Percentiles rank a stretch among this genome's conserved stretches.
These are phyloP conservation scores for Prunus yedoensis DNA, from an alignment of 331 rosid genomes.

Conservation along the genomic window DNA sequence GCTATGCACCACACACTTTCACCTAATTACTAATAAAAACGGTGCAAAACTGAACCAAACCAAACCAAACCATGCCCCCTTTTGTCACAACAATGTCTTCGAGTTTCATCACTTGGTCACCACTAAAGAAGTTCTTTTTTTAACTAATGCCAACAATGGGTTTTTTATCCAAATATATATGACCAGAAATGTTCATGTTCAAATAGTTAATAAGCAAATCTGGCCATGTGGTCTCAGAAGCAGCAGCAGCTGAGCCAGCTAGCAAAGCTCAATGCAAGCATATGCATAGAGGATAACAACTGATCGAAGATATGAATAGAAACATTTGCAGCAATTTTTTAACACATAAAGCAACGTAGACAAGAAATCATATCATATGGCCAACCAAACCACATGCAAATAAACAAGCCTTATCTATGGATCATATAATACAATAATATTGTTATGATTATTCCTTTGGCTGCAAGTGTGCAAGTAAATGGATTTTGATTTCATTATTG, in stretches of 20 bases:
- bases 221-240: constrained; percentile 45
- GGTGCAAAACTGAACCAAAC: too few species aligned
- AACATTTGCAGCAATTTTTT: constrained; percentile 2
- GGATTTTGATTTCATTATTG: constrained; percentile 2
- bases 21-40: too few species aligned
- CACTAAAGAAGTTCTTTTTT: background rate
- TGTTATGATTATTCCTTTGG: background rate
- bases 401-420: constrained; percentile 26
- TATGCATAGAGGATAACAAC: constrained; percentile 7
- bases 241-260: constrained; percentile 51
- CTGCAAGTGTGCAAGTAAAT: background rate
- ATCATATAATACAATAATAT: background rate
- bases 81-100: too few species aligned
- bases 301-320: background rate
- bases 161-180: too few species aligned
- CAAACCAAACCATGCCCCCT: too few species aligned
- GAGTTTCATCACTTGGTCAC: too few species aligned
- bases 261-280: constrained; percentile 24
- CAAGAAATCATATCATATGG: constrained; percentile 16
- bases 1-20: too few species aligned
- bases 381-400: constrained; percentile 32
- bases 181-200: too few species aligned
- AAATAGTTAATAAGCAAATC: constrained; percentile 18
- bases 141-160: background rate
- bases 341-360: background rate